Evolutionary conservation across 2,329 filamentous ascomycete species (phyloP).

Genomic region (Colletotrichum incanum): DNA sequence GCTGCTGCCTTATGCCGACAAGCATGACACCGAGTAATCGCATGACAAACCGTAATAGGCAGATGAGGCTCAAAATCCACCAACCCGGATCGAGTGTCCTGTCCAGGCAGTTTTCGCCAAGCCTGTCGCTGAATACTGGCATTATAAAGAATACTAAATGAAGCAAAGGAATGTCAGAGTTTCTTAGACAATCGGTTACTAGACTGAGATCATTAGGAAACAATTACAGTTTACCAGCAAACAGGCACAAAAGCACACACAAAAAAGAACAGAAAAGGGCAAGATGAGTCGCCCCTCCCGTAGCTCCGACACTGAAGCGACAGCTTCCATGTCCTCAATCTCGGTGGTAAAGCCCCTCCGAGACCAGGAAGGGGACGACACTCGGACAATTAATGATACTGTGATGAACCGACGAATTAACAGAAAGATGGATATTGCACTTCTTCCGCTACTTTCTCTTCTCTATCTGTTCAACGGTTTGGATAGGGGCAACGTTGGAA

Average conservation of each 20-base stretch:
- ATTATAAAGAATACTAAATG: constrained; percentile 25
- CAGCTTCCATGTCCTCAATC: constrained; percentile 21
- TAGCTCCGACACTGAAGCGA: constrained; percentile 27
- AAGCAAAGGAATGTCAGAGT: neutral
- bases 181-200: neutral
- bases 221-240: neutral
- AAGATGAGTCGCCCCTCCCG: constrained; percentile 29
- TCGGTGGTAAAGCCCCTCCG: constrained; percentile 19
- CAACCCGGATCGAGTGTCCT: neutral
- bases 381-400: neutral
- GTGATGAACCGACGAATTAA: constrained; percentile 48
- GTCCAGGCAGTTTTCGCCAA: neutral
- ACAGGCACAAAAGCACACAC: neutral
- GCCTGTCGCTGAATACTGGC: neutral
- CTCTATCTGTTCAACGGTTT: constrained; percentile 60
- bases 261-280: neutral
- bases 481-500: constrained; percentile 59
- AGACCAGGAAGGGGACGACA: constrained; percentile 1
- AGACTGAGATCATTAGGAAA: neutral
- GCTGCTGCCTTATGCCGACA: constrained; percentile 27
- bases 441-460: constrained; percentile 57
- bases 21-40: constrained; percentile 17
- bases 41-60: constrained; percentile 17
- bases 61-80: constrained; percentile 28
- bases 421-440: constrained; percentile 54